phyloP scores from a whole-genome alignment of 257 asterid genomes.

The Pogostemon cablin region DNA sequence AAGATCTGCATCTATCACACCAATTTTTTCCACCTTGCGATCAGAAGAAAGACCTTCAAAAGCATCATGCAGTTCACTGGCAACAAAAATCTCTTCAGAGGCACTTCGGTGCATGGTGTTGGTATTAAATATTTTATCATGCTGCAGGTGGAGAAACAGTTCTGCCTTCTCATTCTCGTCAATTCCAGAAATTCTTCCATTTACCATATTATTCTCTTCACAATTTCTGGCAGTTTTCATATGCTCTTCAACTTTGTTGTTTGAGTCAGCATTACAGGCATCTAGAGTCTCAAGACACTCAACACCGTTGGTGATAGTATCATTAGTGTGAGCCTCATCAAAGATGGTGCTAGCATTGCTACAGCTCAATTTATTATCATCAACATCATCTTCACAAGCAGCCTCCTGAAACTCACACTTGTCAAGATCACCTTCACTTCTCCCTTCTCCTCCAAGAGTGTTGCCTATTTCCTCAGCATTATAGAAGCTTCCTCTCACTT shows the following conservation, averaged over 20 bases:
- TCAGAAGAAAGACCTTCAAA: slow-evolving; percentile 44
- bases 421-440: slow-evolving; percentile 34
- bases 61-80: slow-evolving; percentile 33
- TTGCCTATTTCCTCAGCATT: slow-evolving; percentile 40
- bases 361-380: slow-evolving; percentile 40
- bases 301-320: slow-evolving; percentile 25
- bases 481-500: slow-evolving; percentile 28
- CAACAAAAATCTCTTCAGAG: slow-evolving; percentile 44
- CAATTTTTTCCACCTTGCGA: slow-evolving; percentile 31
- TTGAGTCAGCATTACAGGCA: slow-evolving; percentile 37
- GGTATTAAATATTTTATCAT: slow-evolving; percentile 35
- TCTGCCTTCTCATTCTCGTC: slow-evolving; percentile 40
- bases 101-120: slow-evolving; percentile 45
- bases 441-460: slow-evolving; percentile 28
- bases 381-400: slow-evolving; percentile 37
- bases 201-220: slow-evolving; percentile 35
- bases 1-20: slow-evolving; percentile 29
- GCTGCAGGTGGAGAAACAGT: slow-evolving; percentile 32
- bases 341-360: slow-evolving; percentile 33
- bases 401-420: slow-evolving; percentile 40
- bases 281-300: slow-evolving; percentile 39
- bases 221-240: slow-evolving; percentile 28
- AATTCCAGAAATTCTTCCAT: slow-evolving; percentile 38
- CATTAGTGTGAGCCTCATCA: slow-evolving; percentile 33
- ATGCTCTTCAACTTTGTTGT: slow-evolving; percentile 37